Base-by-base conservation (phyloP, 2,329 filamentous ascomycete genomes). In the Fonsecaea erecta region DNA sequence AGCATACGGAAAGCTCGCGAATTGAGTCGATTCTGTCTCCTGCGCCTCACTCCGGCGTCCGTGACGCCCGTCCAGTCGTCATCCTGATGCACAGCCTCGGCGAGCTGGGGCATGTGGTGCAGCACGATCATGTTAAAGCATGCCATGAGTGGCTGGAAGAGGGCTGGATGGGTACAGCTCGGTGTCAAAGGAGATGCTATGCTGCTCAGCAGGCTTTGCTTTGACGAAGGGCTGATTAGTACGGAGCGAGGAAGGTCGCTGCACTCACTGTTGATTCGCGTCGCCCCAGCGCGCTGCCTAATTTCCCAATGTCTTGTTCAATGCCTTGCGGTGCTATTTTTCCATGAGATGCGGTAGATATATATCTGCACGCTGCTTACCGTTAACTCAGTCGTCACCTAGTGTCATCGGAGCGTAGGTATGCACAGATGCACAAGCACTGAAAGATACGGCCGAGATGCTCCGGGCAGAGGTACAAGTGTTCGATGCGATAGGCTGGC, bases 11-110 rank as follows among this genome's bases (percentile, higher is more conserved):
- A 81, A 70, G 79, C 80, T 62, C 80, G 79, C 69, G 75, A 77
- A 56, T 80, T 81, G 16, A 81, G 76, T 73, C 80, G 76, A 65
- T 75, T 82, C 73, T 82, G 80, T 66, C 73, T 74, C 58, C 75
- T 69, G 68, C 79, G 74, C 26, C 80, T 76, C 64, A 73, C 75
- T 68, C 74, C 76, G 2, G 76, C 75, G 75, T 81, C 76, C n/a
- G 67, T 80, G 26, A 72, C 77, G 5, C 80, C 80, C 34, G 80
- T 82, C 80, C 80, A 82, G 72, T 81, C 75, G 62, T 82, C 80
- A 65, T 80, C 74, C 32, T 54, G 71, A 62, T 68, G 74, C 71
- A 66, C 75, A 7, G 78, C 79, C 78, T 79, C 76, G 64, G 74
- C 74, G 70, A 80, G 72, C 66, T 80, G 77, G 63, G 75, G 74